Evolutionary conservation across 2,329 filamentous ascomycete genomes (phyloP).

Genomic region (Fusarium sp.): DNA sequence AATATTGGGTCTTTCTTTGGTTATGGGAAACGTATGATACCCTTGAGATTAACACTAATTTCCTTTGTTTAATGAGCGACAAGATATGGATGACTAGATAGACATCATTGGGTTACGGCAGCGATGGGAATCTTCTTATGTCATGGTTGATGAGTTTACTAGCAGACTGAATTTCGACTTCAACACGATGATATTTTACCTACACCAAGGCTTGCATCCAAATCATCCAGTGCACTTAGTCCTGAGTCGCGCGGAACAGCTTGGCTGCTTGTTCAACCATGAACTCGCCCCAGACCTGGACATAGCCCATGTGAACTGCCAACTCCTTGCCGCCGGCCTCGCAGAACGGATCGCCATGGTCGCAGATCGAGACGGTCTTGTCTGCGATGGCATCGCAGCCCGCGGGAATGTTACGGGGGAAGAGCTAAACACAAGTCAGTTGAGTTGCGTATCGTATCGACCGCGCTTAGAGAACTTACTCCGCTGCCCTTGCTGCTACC

Average conservation of each 20-base stretch:
- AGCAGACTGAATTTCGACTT: too few relatives aligned
- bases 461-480: constrained; percentile 12
- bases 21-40: constrained; percentile 29
- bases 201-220: background rate
- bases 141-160: background rate
- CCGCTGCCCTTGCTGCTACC: constrained; percentile 30
- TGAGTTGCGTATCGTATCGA: background rate
- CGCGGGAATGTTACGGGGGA: constrained; percentile 15
- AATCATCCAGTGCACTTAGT: too few relatives aligned
- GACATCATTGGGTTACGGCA: background rate
- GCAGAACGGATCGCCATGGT: constrained; percentile 31
- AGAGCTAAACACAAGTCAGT: constrained; percentile 23
- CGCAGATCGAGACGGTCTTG: constrained; percentile 35
- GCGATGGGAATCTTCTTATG: background rate
- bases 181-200: background rate
- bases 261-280: background rate
- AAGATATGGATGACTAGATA: background rate
- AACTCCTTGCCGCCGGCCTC: constrained; percentile 29
- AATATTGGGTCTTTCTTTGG: constrained; percentile 3
- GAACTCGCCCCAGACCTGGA: constrained; percentile 38
- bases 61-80: constrained; percentile 2
- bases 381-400: constrained; percentile 19
- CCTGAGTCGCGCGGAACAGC: too few relatives aligned
- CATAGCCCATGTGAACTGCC: constrained; percentile 30
- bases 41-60: constrained; percentile 22